These are phyloP conservation scores for Cyathus olla DNA, from an alignment of 1,284 basidiomycete species.

Conservation along the genomic window DNA sequence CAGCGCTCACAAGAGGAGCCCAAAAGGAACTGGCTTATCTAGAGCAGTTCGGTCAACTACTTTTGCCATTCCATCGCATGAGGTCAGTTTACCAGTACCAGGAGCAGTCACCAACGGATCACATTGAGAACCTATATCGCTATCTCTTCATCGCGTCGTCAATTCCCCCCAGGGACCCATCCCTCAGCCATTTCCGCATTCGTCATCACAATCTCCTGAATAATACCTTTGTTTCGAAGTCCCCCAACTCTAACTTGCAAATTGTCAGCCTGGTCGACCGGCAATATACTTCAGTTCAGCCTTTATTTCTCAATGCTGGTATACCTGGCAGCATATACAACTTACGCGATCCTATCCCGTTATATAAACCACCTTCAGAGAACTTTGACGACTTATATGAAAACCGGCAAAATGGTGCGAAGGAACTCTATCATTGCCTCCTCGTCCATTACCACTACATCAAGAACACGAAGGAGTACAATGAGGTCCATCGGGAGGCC, in stretches of 20 bases:
- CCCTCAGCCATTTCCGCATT: constrained; percentile 50
- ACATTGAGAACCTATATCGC: constrained; percentile 51
- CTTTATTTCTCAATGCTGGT: constrained; percentile 58
- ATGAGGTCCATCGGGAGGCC: constrained; percentile 50
- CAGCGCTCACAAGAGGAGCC: constrained; percentile 55
- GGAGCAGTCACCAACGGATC: constrained; percentile 58
- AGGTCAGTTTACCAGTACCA: constrained; percentile 59
- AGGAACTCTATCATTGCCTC: constrained; percentile 48
- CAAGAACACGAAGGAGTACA: constrained; percentile 53
- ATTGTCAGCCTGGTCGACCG: constrained; percentile 53
- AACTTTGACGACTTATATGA: constrained; percentile 45
- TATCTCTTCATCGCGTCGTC: constrained; percentile 50
- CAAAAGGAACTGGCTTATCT: constrained; percentile 63
- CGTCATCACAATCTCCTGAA: constrained; percentile 57
- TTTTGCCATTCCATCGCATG: constrained; percentile 56
- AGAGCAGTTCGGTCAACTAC: constrained; percentile 58
- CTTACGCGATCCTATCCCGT: constrained; percentile 51
- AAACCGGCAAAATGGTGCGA: constrained; percentile 36
- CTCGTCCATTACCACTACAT: constrained; percentile 61
- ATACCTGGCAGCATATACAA: constrained; percentile 58
- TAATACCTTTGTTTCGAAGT: constrained; percentile 49
- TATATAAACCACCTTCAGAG: constrained; percentile 42
- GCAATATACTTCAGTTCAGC: constrained; percentile 58
- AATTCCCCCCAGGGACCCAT: constrained; percentile 44
- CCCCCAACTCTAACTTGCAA: constrained; percentile 43